Base-by-base conservation (phyloP, 2,329 filamentous ascomycete genomes). In the Volutella citrinella region DNA sequence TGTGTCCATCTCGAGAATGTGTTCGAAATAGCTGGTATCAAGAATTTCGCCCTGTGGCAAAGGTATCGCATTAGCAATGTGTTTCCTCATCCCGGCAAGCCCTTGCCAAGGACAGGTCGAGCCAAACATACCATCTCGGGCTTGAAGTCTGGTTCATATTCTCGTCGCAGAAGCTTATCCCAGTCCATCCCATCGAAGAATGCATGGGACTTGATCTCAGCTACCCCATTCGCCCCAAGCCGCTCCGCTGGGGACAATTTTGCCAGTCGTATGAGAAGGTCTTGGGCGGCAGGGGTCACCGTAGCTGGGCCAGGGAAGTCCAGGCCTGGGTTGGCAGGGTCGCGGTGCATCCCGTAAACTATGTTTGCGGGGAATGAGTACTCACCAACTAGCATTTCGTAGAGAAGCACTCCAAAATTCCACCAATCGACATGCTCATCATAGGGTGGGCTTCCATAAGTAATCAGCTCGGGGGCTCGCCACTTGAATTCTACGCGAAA, bases 351-450 rank as follows among this genome's bases (percentile, higher is more conserved):
- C 65, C 96, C 90, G 63, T 97, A 96, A 37, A 88, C 95, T 66
- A 95, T 95, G 65, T 97, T 91, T 54, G 97, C 90, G 65, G 97
- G 97, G 68, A 96, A 97, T 1, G 91, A 91, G 20, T 91, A 90
- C 27, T 97, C 72, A 34, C 91, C 91, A 36, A 91, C 97, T 71
- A 97, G 71, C 91, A 97, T 97, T 70, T 97, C 91, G 62, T 96
- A 97, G 18, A 97, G 77, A 34, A 97, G 74, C 38, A 97, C 91
- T 55, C 91, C 91, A 10, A 97, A 76, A 16, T 91, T 97, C 91
- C 91, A 97, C 91, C 91, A 97, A 61, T 95, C 89, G 27, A 96
- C 91, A n/a, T 88, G 87, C 74, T 96, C 96, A 54, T 93, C 95
- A 70, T 96, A 96, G 32, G 91, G 91, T 56, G 91, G 84, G 34